Conservation (phyloP, 139 green algal species). For the Closterium sp. region DNA sequence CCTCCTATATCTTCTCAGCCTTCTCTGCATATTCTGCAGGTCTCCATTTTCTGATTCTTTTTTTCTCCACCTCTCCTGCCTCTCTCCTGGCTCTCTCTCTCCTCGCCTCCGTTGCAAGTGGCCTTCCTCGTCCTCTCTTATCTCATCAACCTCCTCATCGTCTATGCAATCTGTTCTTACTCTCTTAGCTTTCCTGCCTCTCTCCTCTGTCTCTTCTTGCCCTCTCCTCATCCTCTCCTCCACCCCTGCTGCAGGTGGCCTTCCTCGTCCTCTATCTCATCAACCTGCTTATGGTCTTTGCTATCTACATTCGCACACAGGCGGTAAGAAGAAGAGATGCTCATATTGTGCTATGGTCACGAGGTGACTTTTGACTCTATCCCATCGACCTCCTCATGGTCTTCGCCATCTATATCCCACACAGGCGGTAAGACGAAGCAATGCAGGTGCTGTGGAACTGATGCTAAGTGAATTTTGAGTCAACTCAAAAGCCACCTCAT, state of each 20-base stretch:
- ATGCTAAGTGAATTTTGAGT: too few relatives aligned
- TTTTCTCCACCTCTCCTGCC: neutral
- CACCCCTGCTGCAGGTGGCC: too few relatives aligned
- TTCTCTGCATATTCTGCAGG: too few relatives aligned
- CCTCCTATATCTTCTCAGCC: too few relatives aligned
- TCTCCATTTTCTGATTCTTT: too few relatives aligned
- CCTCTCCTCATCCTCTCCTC: too few relatives aligned
- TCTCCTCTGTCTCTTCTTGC: too few relatives aligned
- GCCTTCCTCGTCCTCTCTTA: slow-evolving; percentile 73
- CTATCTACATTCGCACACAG: slow-evolving; percentile 59
- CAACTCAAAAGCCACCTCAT: too few relatives aligned
- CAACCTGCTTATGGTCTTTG: slow-evolving; percentile 63
- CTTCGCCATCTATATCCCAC: slow-evolving; percentile 58
- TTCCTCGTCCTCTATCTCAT: slow-evolving; percentile 66
- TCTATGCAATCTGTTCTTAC: slow-evolving; percentile 59
- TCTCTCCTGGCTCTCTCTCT: neutral
- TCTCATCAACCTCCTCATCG: slow-evolving; percentile 61
- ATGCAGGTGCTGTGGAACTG: too few relatives aligned
- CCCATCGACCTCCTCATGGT: slow-evolving; percentile 62
- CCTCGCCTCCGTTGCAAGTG: slow-evolving; percentile 33
- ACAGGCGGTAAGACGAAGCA: too few relatives aligned
- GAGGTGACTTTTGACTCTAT: slow-evolving; percentile 62
- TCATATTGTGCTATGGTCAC: too few relatives aligned
- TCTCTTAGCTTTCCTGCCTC: too few relatives aligned
- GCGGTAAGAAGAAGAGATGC: slow-evolving; percentile 2